A percentile compares a stretch with the other conserved stretches of the same genome.
Conservation (phyloP, 257 asterid species). For the Lycium barbarum region DNA sequence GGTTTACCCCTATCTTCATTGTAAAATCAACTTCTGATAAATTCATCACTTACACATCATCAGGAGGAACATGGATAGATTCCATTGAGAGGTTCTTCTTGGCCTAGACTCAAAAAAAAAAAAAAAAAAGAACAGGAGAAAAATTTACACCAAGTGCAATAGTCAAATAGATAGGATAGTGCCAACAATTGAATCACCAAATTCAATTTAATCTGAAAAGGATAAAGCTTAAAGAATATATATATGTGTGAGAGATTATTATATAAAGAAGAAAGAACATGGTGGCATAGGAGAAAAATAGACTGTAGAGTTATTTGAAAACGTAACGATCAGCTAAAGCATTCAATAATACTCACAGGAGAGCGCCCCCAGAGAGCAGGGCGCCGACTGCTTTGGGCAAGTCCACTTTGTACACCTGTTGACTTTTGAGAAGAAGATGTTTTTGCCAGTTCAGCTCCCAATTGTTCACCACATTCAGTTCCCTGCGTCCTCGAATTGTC, state of each 20-base stretch:
- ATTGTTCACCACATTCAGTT: constrained; percentile 39
- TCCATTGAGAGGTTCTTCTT: constrained; percentile 90
- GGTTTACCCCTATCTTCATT: background rate
- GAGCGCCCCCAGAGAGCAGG: constrained; percentile 74
- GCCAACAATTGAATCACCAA: background rate
- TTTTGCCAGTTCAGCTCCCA: constrained; percentile 48
- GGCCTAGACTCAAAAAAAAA: constrained; percentile 56
- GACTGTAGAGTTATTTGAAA: background rate
- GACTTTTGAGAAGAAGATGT: constrained; percentile 41
- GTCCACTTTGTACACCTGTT: constrained; percentile 45
- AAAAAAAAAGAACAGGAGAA: background rate
- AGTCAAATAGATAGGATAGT: background rate
- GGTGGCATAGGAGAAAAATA: background rate
- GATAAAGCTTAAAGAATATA: background rate
- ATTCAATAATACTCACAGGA: constrained; percentile 71
- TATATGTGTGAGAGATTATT: background rate
- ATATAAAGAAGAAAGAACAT: background rate
- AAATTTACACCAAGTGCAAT: background rate
- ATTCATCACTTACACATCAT: constrained; percentile 77
- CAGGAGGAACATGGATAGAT: constrained; percentile 64
- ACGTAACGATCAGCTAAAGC: too few species aligned
- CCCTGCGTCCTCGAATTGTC: constrained; percentile 41
- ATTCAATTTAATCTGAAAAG: background rate
- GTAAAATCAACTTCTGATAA: constrained; percentile 28
- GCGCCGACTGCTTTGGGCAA: constrained; percentile 46